phyloP scores from a whole-genome alignment of 345 rosid species.

The Citrus trifoliata region DNA sequence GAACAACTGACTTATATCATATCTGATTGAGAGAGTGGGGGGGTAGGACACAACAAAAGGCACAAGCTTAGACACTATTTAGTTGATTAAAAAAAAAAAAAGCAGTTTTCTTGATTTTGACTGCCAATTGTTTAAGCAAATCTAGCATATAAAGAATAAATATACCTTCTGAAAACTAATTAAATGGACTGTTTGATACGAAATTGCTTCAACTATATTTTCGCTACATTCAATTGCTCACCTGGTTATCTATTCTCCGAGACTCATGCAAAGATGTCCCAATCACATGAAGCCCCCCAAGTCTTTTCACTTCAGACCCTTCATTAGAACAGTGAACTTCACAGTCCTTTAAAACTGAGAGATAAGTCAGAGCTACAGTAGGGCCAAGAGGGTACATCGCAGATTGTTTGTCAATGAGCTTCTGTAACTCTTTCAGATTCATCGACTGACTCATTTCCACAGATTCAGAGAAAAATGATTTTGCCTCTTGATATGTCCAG shows the following conservation, averaged over 20 bases:
- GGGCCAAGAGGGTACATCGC: constrained; percentile 96
- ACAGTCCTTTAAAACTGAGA: constrained; percentile 82
- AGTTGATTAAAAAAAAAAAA: neutral
- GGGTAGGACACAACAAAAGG: neutral
- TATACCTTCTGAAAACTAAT: constrained; percentile 5
- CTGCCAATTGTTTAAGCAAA: neutral
- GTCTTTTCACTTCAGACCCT: constrained; percentile 90
- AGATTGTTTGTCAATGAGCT: constrained; percentile 71
- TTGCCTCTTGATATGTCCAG: constrained; percentile 75
- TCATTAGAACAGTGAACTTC: constrained; percentile 79
- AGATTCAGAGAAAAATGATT: constrained; percentile 65
- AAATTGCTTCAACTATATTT: neutral
- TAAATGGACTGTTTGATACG: constrained; percentile 1
- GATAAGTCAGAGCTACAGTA: constrained; percentile 76
- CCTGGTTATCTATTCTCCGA: constrained; percentile 97
- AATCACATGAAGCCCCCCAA: constrained; percentile 95
- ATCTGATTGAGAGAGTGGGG: neutral
- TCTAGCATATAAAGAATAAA: neutral
- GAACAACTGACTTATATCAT: neutral
- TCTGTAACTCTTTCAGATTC: constrained; percentile 53
- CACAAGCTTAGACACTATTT: neutral
- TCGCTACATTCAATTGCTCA: constrained; percentile 22
- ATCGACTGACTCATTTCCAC: constrained; percentile 77
- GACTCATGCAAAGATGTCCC: constrained; percentile 97
- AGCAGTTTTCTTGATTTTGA: neutral